Conservation (phyloP, 2,329 filamentous ascomycete genomes). For the Ambrosiella xylebori region DNA sequence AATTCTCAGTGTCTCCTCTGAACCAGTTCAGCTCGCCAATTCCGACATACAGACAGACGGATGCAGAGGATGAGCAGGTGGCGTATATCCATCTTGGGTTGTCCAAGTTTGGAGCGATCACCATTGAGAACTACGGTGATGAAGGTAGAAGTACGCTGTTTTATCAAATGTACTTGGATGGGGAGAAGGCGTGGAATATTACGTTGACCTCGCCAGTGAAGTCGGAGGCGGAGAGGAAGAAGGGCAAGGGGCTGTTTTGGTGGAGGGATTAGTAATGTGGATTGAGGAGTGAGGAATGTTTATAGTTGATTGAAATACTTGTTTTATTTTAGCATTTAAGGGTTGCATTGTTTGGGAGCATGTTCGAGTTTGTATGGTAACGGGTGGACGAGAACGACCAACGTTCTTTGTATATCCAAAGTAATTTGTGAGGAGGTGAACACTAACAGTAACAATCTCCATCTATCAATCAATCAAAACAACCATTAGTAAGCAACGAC, state of each 20-base stretch:
- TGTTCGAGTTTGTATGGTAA: neutral
- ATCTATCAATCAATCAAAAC: too few species aligned
- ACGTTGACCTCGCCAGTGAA: conserved; percentile 20
- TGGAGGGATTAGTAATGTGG: neutral
- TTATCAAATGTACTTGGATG: conserved; percentile 72
- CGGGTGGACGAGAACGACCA: neutral
- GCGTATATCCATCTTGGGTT: conserved; percentile 77
- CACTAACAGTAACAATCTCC: too few species aligned
- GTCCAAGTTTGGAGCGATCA: conserved; percentile 72
- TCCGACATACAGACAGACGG: conserved; percentile 64
- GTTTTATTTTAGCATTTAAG: neutral
- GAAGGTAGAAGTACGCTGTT: conserved; percentile 55
- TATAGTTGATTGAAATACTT: neutral
- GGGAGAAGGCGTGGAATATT: conserved; percentile 58
- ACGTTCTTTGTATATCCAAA: neutral
- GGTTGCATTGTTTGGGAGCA: neutral
- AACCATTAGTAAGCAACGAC: too few species aligned
- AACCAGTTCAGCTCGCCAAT: conserved; percentile 88
- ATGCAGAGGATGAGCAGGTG: conserved; percentile 66
- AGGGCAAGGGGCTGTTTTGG: neutral
- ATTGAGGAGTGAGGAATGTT: neutral
- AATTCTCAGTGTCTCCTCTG: conserved; percentile 81
- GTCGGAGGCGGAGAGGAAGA: neutral
- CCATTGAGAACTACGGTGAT: conserved; percentile 51
- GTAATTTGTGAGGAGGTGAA: neutral